Percentiles rank a stretch among this genome's conserved stretches.
Conservation (phyloP, 768 basidiomycete species). For the Kockovaella imperatae region DNA sequence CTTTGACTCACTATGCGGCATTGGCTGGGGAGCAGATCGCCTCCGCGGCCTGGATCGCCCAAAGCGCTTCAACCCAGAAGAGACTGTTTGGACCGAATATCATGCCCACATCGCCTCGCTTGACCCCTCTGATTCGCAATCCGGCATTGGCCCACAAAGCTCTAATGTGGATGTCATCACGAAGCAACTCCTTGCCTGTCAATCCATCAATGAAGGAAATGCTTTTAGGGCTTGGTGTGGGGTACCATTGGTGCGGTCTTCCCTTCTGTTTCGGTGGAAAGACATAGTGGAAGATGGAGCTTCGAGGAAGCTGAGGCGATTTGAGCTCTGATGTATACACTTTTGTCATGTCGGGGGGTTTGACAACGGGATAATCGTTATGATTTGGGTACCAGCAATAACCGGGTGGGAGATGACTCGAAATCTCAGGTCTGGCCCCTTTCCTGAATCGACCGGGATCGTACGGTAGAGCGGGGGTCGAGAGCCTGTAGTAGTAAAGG, state of each 20-base stretch:
- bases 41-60: conserved; percentile 54
- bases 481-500: too few species aligned
- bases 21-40: conserved; percentile 66
- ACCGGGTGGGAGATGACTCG: conserved; percentile 10
- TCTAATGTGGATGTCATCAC: conserved; percentile 52
- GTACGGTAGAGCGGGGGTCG: too few species aligned
- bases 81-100: conserved; percentile 61
- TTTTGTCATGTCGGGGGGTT: conserved; percentile 5
- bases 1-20: conserved; percentile 19
- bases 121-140: conserved; percentile 48
- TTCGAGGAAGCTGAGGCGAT: conserved; percentile 19
- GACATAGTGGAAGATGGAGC: conserved; percentile 29
- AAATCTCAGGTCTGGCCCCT: too few species aligned
- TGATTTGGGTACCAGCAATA: conserved; percentile 24
- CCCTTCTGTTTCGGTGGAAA: conserved; percentile 22
- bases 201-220: conserved; percentile 63
- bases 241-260: conserved; percentile 9
- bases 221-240: conserved; percentile 32
- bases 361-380: conserved; percentile 10
- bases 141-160: conserved; percentile 58
- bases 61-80: conserved; percentile 52
- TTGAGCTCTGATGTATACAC: conserved; percentile 11
- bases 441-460: too few species aligned
- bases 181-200: conserved; percentile 54
- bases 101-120: conserved; percentile 55